Percentiles rank a stretch among this genome's conserved stretches.
phyloP scores from a whole-genome alignment of 345 rosid species.

The Gossypium longicalyx region DNA sequence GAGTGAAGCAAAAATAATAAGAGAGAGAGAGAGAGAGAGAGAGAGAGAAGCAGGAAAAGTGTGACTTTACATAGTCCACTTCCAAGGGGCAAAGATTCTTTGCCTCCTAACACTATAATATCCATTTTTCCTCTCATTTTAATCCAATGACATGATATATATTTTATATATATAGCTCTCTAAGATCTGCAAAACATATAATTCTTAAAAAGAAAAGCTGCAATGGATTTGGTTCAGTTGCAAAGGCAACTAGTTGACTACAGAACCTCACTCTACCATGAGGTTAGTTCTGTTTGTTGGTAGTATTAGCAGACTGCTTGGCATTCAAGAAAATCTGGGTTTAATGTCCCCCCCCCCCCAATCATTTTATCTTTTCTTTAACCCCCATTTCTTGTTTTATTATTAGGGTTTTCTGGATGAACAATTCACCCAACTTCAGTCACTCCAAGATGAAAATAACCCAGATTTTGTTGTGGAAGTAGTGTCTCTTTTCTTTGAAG shows the following conservation, averaged over 20 bases:
- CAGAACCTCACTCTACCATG: constrained; percentile 42
- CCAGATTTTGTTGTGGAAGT: constrained; percentile 23
- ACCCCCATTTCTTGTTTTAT: not conserved
- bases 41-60: not conserved
- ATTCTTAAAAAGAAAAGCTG: not conserved
- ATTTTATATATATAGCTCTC: not conserved
- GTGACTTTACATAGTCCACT: constrained; percentile 20
- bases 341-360: not conserved
- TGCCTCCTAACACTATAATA: constrained; percentile 17
- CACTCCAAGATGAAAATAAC: constrained; percentile 22
- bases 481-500: constrained; percentile 21
- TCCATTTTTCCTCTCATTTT: constrained; percentile 8
- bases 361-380: not conserved
- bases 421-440: constrained; percentile 16
- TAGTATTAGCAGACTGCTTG: not conserved
- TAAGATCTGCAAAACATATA: constrained; percentile 21
- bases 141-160: not conserved
- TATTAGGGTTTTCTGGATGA: constrained; percentile 20
- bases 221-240: constrained; percentile 53
- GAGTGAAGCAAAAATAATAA: not conserved
- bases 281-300: constrained; percentile 30
- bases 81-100: constrained; percentile 22
- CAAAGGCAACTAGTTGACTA: constrained; percentile 43
- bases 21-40: not conserved
- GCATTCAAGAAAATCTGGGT: not conserved